These are phyloP conservation scores for Tetramitus jugosus DNA, from an alignment of 208 protist genomes.

Conservation along the genomic window DNA sequence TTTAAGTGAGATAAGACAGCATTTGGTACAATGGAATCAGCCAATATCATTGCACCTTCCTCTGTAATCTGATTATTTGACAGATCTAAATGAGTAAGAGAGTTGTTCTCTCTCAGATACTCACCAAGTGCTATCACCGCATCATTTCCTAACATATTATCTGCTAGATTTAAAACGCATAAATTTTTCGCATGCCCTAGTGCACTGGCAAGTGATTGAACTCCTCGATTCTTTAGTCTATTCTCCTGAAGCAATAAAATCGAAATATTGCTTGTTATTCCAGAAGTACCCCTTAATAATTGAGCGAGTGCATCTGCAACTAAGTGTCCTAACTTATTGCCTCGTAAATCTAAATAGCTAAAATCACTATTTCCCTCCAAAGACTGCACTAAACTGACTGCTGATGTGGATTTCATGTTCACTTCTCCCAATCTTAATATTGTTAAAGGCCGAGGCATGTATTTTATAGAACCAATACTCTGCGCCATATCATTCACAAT, in stretches of 20 bases:
- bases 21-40: background rate
- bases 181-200: too few relatives aligned
- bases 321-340: background rate
- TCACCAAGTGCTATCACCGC: background rate
- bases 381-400: slow-evolving; percentile 1
- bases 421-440: slow-evolving; percentile 16
- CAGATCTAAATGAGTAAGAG: background rate
- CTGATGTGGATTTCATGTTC: background rate
- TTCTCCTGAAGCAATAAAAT: background rate
- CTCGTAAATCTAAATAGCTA: slow-evolving; percentile 8
- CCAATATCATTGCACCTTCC: background rate
- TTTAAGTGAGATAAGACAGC: background rate
- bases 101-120: background rate
- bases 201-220: background rate
- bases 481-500: too few relatives aligned
- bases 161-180: background rate
- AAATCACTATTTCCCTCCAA: slow-evolving; percentile 1
- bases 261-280: background rate
- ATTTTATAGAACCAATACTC: too few relatives aligned
- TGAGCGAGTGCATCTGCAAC: background rate
- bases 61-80: slow-evolving; percentile 4
- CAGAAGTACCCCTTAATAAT: background rate
- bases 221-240: background rate
- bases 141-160: background rate
- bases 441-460: too few relatives aligned